phyloP scores from a whole-genome alignment of 1,284 basidiomycete genomes.

The Melampsora larici-populina region DNA sequence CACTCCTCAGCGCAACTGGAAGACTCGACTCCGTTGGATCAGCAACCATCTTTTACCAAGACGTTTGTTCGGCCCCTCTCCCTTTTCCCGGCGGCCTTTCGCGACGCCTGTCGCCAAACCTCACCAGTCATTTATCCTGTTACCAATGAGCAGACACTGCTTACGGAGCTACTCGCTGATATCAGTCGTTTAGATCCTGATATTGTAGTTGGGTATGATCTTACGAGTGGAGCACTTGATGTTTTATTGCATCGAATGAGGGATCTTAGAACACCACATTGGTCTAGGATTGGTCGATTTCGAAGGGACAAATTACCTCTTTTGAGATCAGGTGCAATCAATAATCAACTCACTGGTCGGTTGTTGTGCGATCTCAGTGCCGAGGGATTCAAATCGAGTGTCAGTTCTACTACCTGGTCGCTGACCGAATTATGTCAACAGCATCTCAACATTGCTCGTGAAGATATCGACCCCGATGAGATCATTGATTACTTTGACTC shows the following conservation, averaged over 20 bases:
- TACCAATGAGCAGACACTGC: slow-evolving; percentile 30
- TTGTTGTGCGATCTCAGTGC: slow-evolving; percentile 88
- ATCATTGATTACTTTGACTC: slow-evolving; percentile 87
- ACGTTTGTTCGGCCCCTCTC: slow-evolving; percentile 85
- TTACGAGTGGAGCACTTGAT: slow-evolving; percentile 85
- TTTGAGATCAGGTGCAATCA: slow-evolving; percentile 66
- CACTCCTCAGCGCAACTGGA: slow-evolving; percentile 69
- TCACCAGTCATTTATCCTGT: slow-evolving; percentile 24
- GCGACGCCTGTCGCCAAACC: slow-evolving; percentile 57
- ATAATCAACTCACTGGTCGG: slow-evolving; percentile 78
- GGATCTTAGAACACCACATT: slow-evolving; percentile 83
- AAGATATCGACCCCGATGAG: slow-evolving; percentile 95
- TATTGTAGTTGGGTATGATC: slow-evolving; percentile 90
- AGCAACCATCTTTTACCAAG: slow-evolving; percentile 73
- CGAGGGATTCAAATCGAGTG: slow-evolving; percentile 94
- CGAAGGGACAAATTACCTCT: slow-evolving; percentile 77
- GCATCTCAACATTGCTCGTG: slow-evolving; percentile 76
- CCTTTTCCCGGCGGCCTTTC: slow-evolving; percentile 77
- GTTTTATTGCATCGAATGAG: slow-evolving; percentile 86
- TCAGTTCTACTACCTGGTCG: slow-evolving; percentile 93
- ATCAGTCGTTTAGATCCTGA: slow-evolving; percentile 88
- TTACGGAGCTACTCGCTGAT: slow-evolving; percentile 57
- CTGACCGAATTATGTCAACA: slow-evolving; percentile 93
- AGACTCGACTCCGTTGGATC: slow-evolving; percentile 80
- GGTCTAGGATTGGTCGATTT: slow-evolving; percentile 91